Conservation (phyloP, 768 basidiomycete genomes). For the Lepiota brunneoincarnata region DNA sequence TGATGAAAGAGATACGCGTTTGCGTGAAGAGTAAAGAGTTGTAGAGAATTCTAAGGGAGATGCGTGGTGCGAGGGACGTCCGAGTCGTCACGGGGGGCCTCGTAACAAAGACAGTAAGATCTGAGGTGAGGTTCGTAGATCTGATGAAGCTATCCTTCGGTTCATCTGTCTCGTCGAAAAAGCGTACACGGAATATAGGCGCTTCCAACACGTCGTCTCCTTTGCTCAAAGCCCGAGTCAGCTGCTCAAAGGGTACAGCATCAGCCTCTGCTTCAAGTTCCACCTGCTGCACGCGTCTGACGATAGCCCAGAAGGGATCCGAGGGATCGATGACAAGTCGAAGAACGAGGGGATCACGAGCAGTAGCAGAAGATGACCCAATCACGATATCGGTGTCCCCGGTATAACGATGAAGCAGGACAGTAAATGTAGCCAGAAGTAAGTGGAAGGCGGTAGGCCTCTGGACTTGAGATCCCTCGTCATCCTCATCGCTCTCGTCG, state of each 20-base stretch:
- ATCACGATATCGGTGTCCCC: constrained; percentile 94
- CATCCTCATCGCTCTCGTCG: constrained; percentile 49
- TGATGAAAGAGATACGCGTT: constrained; percentile 68
- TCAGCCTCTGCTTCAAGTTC: constrained; percentile 83
- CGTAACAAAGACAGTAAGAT: constrained; percentile 88
- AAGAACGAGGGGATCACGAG: constrained; percentile 78
- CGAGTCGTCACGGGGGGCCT: constrained; percentile 66
- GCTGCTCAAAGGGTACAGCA: constrained; percentile 74
- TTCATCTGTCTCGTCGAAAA: constrained; percentile 88
- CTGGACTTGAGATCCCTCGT: constrained; percentile 29
- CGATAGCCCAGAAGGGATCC: constrained; percentile 88
- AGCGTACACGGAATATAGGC: constrained; percentile 91
- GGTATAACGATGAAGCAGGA: constrained; percentile 91
- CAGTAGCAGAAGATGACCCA: constrained; percentile 78
- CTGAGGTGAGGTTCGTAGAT: constrained; percentile 83
- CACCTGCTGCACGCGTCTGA: constrained; percentile 79
- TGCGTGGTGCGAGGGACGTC: constrained; percentile 65
- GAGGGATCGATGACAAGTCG: constrained; percentile 78
- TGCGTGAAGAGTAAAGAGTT: constrained; percentile 92
- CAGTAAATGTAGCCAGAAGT: constrained; percentile 87
- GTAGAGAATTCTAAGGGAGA: constrained; percentile 84
- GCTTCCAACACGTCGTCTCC: constrained; percentile 57
- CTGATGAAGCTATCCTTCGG: constrained; percentile 72
- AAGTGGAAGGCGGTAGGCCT: constrained; percentile 87
- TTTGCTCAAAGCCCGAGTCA: constrained; percentile 66